These are phyloP conservation scores for Diplocarpon rosae DNA, from an alignment of 2,329 filamentous ascomycete species.

Conservation along the genomic window DNA sequence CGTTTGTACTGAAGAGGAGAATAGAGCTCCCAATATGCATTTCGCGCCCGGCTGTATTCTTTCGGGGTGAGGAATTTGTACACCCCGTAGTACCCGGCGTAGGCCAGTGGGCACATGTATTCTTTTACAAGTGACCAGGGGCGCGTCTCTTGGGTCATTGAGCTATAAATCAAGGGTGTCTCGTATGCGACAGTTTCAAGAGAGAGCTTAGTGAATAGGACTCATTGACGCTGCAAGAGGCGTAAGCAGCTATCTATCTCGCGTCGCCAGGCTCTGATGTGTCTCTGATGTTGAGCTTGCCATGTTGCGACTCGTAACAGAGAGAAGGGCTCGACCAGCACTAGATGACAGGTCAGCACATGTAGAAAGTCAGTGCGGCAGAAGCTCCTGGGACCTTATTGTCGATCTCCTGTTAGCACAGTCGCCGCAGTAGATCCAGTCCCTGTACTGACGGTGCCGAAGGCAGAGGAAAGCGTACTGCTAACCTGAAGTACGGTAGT, in stretches of 20 bases:
- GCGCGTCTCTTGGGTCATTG: background rate
- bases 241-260: too few relatives aligned
- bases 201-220: too few relatives aligned
- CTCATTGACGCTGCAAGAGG: too few relatives aligned
- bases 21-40: background rate
- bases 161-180: too few relatives aligned
- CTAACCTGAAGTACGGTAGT: too few relatives aligned
- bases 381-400: too few relatives aligned
- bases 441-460: too few relatives aligned
- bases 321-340: background rate
- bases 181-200: too few relatives aligned
- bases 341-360: background rate
- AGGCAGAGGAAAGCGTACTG: too few relatives aligned
- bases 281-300: background rate
- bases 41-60: background rate
- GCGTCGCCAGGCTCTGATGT: background rate
- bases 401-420: too few relatives aligned
- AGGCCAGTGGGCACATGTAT: background rate
- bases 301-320: background rate
- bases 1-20: background rate
- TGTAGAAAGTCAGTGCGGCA: too few relatives aligned
- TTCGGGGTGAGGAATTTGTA: background rate
- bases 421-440: too few relatives aligned
- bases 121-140: background rate
- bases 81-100: background rate